Evolutionary conservation across 2,329 filamentous ascomycete genomes (phyloP).

Genomic region (Cladosporium velox): DNA sequence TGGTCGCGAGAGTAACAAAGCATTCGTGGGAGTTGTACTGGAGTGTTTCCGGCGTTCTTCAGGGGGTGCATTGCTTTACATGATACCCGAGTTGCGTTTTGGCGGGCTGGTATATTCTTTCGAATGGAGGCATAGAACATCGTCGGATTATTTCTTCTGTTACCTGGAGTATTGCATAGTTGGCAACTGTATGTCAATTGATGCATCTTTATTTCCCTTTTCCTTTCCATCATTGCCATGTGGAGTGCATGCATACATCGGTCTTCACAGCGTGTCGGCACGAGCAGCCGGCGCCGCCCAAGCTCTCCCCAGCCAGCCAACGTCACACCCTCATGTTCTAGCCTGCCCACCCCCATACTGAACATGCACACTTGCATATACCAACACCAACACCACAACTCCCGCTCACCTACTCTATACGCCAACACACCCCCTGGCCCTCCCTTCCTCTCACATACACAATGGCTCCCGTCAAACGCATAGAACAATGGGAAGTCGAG

Average conservation of each 20-base stretch:
- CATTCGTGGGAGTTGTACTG: background rate
- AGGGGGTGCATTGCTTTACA: slow-evolving; percentile 16
- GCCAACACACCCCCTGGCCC: background rate
- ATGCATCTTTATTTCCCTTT: background rate
- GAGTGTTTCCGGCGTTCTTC: background rate
- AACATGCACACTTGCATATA: background rate
- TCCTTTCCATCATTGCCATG: background rate
- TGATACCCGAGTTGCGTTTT: slow-evolving; percentile 10
- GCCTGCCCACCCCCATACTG: slow-evolving; percentile 4
- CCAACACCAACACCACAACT: background rate
- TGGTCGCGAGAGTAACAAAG: background rate
- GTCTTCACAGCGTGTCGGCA: slow-evolving; percentile 14
- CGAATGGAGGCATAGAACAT: background rate
- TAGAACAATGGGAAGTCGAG: slow-evolving; percentile 73
- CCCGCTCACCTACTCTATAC: background rate
- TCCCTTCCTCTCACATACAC: background rate
- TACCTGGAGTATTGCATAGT: background rate
- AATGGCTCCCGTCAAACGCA: slow-evolving; percentile 51
- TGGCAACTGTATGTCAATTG: background rate
- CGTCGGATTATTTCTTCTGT: background rate
- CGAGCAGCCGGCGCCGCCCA: slow-evolving; percentile 11
- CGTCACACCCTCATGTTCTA: slow-evolving; percentile 13
- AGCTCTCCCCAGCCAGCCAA: background rate
- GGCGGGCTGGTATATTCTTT: background rate
- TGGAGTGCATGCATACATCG: background rate